phyloP scores from a whole-genome alignment of 2,329 filamentous ascomycete species.

The Alternaria postmessia region DNA sequence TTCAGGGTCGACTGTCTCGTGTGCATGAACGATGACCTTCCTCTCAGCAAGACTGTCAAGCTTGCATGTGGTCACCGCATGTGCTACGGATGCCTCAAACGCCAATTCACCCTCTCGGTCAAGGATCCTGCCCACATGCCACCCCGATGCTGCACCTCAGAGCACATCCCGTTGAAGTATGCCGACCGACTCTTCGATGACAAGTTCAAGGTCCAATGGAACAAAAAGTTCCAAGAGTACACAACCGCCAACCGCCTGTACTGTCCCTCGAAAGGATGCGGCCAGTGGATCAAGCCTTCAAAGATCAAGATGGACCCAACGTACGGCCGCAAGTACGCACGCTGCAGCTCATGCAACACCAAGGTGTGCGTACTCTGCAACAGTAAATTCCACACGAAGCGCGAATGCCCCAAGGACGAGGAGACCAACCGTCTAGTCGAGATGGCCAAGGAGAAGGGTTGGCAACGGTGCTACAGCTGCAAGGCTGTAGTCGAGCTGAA shows the following conservation, averaged over 20 bases:
- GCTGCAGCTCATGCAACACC: constrained; percentile 74
- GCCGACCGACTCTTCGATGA: constrained; percentile 78
- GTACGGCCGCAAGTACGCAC: constrained; percentile 68
- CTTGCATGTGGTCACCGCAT: constrained; percentile 82
- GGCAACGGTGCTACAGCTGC: constrained; percentile 80
- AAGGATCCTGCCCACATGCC: constrained; percentile 84
- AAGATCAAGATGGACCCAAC: constrained; percentile 66
- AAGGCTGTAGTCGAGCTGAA: constrained; percentile 77
- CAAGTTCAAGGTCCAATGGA: constrained; percentile 81
- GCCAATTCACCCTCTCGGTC: constrained; percentile 77
- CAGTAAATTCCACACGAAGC: constrained; percentile 72
- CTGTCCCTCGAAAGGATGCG: constrained; percentile 76
- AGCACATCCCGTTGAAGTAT: constrained; percentile 77
- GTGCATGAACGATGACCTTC: constrained; percentile 73
- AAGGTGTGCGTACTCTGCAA: constrained; percentile 80
- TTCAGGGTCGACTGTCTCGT: constrained; percentile 73
- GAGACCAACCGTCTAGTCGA: constrained; percentile 70
- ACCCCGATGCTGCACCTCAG: constrained; percentile 77
- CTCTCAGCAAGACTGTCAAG: constrained; percentile 69
- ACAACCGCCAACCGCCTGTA: constrained; percentile 78
- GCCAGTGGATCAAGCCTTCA: constrained; percentile 79
- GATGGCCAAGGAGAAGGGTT: constrained; percentile 72
- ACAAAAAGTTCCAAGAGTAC: constrained; percentile 79
- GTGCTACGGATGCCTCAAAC: constrained; percentile 79
- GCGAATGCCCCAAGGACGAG: constrained; percentile 76